Conservation (phyloP, 805 yeast genomes). For the Helenozyma baotianmanensis region DNA sequence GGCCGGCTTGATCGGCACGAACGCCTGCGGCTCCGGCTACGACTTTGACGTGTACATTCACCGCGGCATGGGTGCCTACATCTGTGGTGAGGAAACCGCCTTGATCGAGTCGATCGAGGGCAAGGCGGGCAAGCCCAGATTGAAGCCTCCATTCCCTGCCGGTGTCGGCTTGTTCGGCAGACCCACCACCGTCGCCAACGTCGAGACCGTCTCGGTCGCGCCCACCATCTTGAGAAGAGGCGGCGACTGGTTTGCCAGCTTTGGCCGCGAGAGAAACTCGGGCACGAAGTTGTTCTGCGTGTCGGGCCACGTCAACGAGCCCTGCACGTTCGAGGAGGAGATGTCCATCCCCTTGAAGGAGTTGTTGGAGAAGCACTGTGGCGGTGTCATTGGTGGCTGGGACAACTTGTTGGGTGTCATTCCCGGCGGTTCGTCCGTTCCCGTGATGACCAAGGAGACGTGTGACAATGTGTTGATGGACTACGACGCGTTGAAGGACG, state of each 20-base stretch:
- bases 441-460: conserved; percentile 63
- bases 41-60: conserved; percentile 80
- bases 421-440: conserved; percentile 90
- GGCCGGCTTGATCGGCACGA: conserved; percentile 74
- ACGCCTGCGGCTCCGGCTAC: conserved; percentile 85
- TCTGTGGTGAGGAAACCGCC: conserved; percentile 92
- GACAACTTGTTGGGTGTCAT: conserved; percentile 82
- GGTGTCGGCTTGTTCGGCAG: conserved; percentile 90
- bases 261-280: conserved; percentile 80
- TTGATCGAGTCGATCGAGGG: conserved; percentile 86
- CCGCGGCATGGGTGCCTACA: conserved; percentile 91
- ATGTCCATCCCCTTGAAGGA: conserved; percentile 86
- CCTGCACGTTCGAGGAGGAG: conserved; percentile 91
- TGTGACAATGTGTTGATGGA: conserved; percentile 79
- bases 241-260: conserved; percentile 77
- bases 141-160: conserved; percentile 94
- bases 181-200: conserved; percentile 88
- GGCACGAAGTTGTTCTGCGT: conserved; percentile 85
- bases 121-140: conserved; percentile 89
- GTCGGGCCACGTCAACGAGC: conserved; percentile 88
- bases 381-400: conserved; percentile 91
- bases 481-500: conserved; percentile 80
- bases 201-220: conserved; percentile 86
- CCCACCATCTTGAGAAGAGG: conserved; percentile 89
- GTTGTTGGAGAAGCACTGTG: conserved; percentile 82